Percentiles rank a stretch among this genome's conserved stretches.
phyloP scores from a whole-genome alignment of 768 basidiomycete species.

The Gyrodon lividus region DNA sequence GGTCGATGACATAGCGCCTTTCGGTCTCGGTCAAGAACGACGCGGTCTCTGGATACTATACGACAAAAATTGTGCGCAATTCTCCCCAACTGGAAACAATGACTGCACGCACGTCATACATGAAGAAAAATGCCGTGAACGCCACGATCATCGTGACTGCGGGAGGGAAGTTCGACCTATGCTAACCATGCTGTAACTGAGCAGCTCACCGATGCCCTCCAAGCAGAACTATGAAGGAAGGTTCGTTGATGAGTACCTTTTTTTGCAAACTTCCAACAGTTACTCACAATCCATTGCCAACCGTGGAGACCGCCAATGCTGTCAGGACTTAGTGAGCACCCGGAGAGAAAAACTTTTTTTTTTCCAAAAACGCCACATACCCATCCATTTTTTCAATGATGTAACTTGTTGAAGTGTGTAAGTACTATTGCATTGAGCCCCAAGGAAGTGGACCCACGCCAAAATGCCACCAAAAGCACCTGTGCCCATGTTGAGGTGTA shows the following conservation, averaged over 20 bases:
- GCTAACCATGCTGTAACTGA: background rate
- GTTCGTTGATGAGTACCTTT: conserved; percentile 11
- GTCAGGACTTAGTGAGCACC: background rate
- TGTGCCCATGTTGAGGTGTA: conserved; percentile 2
- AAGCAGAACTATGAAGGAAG: conserved; percentile 29
- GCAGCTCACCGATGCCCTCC: conserved; percentile 26
- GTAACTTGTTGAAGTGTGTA: conserved; percentile 26
- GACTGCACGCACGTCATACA: conserved; percentile 45
- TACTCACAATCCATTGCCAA: conserved; percentile 39
- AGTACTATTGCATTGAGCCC: background rate
- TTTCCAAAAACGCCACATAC: conserved; percentile 24
- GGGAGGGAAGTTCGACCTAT: background rate
- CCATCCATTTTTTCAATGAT: conserved; percentile 36
- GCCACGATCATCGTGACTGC: conserved; percentile 23
- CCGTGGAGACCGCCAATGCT: conserved; percentile 32
- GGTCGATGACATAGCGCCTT: conserved; percentile 35
- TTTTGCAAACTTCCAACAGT: background rate
- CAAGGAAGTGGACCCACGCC: conserved; percentile 34
- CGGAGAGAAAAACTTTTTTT: background rate
- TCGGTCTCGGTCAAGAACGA: conserved; percentile 50
- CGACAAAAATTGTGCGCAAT: background rate
- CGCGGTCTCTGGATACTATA: conserved; percentile 57
- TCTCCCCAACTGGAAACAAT: background rate
- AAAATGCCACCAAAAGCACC: conserved; percentile 48
- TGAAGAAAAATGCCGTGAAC: conserved; percentile 42